Conservation (phyloP, 1,139 yeast species). For the Geotrichum australiense region DNA sequence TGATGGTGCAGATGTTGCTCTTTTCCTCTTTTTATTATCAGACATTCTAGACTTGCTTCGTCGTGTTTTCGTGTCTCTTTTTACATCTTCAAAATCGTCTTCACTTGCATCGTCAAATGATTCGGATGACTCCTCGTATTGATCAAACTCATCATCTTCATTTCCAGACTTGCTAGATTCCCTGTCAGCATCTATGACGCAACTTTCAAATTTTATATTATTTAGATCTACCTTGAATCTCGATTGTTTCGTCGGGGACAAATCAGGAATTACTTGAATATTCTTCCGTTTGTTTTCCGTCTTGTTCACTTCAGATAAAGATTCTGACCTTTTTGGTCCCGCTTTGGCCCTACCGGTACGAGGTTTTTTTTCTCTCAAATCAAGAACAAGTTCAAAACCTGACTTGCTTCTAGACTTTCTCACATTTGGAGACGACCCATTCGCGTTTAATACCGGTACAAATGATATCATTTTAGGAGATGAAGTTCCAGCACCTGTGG, state of each 20-base stretch:
- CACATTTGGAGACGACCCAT: neutral
- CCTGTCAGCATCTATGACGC: neutral
- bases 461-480: neutral
- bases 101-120: constrained; percentile 5
- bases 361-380: too few relatives aligned
- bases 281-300: neutral
- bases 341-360: too few relatives aligned
- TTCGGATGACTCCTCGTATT: constrained; percentile 1
- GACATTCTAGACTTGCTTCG: too few relatives aligned
- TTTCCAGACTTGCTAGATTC: neutral
- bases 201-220: neutral
- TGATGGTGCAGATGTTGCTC: constrained; percentile 1
- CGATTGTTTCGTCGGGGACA: neutral
- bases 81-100: constrained; percentile 6
- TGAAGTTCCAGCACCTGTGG: neutral
- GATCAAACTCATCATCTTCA: constrained; percentile 6
- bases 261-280: neutral
- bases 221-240: neutral
- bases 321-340: too few relatives aligned
- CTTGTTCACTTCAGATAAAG: neutral
- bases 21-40: constrained; percentile 2
- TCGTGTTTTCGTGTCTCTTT: constrained; percentile 12
- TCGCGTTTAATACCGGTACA: neutral
- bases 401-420: too few relatives aligned
- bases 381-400: too few relatives aligned